Evolutionary conservation across 176 grass and related monocot genomes (phyloP).

Genomic region (Musa itinerans): DNA sequence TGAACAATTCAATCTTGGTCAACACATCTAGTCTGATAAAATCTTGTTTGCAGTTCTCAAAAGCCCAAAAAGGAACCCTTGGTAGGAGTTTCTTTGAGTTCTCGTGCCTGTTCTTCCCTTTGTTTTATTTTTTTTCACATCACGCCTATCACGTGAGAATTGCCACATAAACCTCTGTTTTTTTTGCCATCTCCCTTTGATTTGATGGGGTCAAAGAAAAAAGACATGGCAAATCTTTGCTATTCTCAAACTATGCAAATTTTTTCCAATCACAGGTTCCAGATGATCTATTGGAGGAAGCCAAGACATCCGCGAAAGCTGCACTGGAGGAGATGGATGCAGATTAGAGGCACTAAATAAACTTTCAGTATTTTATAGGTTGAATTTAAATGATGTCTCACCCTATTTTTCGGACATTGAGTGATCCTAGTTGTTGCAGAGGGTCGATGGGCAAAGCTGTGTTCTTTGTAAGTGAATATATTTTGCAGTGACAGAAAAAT

Average conservation of each 20-base stretch:
- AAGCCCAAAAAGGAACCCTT: no score
- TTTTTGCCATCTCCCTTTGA: neutral
- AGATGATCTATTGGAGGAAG: slow-evolving; percentile 49
- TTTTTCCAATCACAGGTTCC: slow-evolving; percentile 37
- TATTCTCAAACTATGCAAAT: neutral
- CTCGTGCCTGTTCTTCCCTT: neutral
- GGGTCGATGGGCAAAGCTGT: no score
- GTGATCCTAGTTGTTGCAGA: no score
- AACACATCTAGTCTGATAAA: no score
- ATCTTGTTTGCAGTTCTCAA: no score
- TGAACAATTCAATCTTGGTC: no score
- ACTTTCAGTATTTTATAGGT: neutral
- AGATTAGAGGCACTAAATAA: slow-evolving; percentile 20
- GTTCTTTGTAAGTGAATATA: no score
- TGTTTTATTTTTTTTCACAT: neutral
- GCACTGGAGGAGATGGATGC: slow-evolving; percentile 82
- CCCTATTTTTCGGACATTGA: neutral
- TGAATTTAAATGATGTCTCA: neutral
- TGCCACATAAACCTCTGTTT: no score
- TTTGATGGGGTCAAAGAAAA: neutral
- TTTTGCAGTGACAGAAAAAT: no score
- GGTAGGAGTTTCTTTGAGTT: neutral
- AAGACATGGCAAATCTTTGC: neutral
- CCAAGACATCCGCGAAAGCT: slow-evolving; percentile 48
- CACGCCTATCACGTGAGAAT: neutral